Evolutionary conservation across 1,139 yeast species (phyloP), one percentile per base, ranked within the genome.

Genomic region (Suhomyces wounanorum): DNA sequence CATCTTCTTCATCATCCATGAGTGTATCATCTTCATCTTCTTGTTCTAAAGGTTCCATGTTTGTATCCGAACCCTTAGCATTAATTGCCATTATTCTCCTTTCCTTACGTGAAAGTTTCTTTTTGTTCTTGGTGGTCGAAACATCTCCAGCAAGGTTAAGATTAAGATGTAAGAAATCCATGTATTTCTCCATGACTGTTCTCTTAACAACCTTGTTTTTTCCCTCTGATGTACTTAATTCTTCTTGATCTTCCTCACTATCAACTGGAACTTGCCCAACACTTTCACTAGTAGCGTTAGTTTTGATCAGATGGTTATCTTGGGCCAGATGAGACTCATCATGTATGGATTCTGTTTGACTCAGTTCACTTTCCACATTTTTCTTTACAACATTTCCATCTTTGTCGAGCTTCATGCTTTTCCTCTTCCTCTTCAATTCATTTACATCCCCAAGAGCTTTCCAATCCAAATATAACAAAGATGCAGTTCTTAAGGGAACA

Each of bases 361-460:
- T 25, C 9, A 18, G 43, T 13, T 35, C 46, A 18, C 14, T 5
- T 9, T 17, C 36, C 45, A 35, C 28, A 8, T 9, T 10, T 26
- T 25, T 26, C 10, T n/a, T 11, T 17, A 18, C 33, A 26, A 18
- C 35, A 16, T 23, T 14, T 3, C 44, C 48, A 16, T 33, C 26
- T 11, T 33, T 21, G 11, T 28, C 37, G 13, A 26, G 14, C 33
- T 25, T 43, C 14, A 26, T 37, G 17, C 11, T 23, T 36, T 54
- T 57, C 28, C 26, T 28, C 9, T 57, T 53, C 36, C 53, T 55
- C 51, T 63, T 65, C 40, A 69, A 57, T 31, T 59, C 68, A 42
- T 62, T 63, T 13, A 67, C 75, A 49, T 72, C 72, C 1, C 76
- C 77, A 25, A 65, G 53, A 1, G 68, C 68, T 16, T 59, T 56